A percentile compares a stretch with the other conserved stretches of the same genome.
Evolutionary conservation across 176 grass and related monocot species (phyloP).

Genomic region (Oropetium thomaeum): DNA sequence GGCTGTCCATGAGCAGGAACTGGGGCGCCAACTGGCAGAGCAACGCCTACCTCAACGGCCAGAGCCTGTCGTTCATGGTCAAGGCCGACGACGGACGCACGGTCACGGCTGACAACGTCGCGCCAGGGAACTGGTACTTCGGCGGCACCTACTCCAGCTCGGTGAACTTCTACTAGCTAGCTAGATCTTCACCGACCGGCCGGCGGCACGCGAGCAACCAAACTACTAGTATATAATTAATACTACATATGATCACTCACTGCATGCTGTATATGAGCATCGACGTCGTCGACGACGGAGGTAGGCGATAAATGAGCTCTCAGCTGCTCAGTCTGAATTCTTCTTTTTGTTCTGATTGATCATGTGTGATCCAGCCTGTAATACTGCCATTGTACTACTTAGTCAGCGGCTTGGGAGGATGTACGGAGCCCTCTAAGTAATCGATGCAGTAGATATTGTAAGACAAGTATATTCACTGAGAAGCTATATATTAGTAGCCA

Average conservation of each 20-base stretch:
- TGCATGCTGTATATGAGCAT: too few species aligned
- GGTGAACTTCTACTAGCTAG: conserved; percentile 17
- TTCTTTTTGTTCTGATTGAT: not conserved
- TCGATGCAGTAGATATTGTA: not conserved
- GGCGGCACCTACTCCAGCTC: conserved; percentile 27
- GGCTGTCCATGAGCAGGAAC: not conserved
- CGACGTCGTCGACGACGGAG: not conserved
- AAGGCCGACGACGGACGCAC: conserved; percentile 38
- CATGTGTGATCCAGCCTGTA: not conserved
- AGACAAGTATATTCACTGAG: not conserved
- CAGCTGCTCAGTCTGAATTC: not conserved
- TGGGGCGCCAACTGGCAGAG: conserved; percentile 58
- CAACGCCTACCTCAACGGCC: conserved; percentile 47
- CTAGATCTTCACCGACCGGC: not conserved
- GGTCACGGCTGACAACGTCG: conserved; percentile 23
- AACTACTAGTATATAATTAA: conserved; percentile 17
- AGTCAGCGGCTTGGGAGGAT: conserved; percentile 30
- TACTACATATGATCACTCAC: not conserved
- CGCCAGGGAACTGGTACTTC: conserved; percentile 49
- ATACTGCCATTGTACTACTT: conserved; percentile 28
- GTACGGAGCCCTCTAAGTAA: conserved; percentile 23
- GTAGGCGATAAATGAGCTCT: conserved; percentile 13
- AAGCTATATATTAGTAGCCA: not conserved
- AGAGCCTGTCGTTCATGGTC: conserved; percentile 55
- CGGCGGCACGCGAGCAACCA: not conserved